Percentiles rank a stretch among this genome's conserved stretches.
Evolutionary conservation across 2,329 filamentous ascomycete species (phyloP).

Genomic region (Shiraia sp.): DNA sequence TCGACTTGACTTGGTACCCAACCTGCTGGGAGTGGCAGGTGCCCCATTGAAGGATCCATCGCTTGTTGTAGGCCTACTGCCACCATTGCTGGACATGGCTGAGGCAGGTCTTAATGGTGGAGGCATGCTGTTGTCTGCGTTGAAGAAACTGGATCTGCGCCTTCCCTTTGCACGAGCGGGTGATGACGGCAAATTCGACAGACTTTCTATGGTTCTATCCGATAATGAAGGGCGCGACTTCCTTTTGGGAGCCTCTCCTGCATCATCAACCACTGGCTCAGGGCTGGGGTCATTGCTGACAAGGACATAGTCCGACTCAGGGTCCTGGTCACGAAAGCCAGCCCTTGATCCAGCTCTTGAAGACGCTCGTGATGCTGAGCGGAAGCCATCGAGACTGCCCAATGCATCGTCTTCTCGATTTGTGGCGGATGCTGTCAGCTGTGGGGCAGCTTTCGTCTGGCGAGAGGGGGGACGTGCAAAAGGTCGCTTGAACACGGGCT

Average conservation of each 20-base stretch:
- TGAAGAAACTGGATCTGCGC: constrained; percentile 74
- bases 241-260: constrained; percentile 23
- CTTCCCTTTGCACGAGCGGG: constrained; percentile 63
- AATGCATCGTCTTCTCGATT: constrained; percentile 44
- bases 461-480: constrained; percentile 40
- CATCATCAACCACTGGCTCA: background rate
- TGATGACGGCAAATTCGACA: constrained; percentile 77
- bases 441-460: constrained; percentile 28
- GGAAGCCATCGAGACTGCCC: constrained; percentile 49
- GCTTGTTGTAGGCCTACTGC: constrained; percentile 55
- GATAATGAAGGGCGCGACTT: constrained; percentile 65
- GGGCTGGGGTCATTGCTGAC: constrained; percentile 18
- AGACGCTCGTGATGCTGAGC: constrained; percentile 47
- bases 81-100: constrained; percentile 55
- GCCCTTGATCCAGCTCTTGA: constrained; percentile 44
- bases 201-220: constrained; percentile 83
- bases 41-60: constrained; percentile 41
- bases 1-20: constrained; percentile 16
- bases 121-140: constrained; percentile 61
- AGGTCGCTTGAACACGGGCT: constrained; percentile 44
- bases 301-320: constrained; percentile 18
- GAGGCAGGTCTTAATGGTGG: constrained; percentile 67
- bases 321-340: constrained; percentile 40
- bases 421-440: constrained; percentile 12
- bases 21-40: constrained; percentile 36